Percentiles rank a stretch among this genome's conserved stretches.
Evolutionary conservation across 2,329 filamentous ascomycete species (phyloP).

Genomic region (Cladosporium halotolerans): DNA sequence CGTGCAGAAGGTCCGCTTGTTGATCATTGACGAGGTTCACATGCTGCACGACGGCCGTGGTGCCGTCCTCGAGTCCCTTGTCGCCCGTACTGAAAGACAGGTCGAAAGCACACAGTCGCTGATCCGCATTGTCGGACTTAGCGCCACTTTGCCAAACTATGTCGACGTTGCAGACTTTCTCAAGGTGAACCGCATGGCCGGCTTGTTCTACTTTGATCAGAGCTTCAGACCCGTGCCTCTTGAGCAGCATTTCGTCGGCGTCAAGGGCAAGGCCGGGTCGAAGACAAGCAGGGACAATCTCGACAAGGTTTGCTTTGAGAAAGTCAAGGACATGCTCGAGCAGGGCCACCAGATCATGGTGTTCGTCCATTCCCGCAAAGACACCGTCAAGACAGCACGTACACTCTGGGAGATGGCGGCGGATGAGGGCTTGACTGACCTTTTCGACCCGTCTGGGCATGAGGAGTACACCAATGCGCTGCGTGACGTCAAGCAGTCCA

Average conservation of each 20-base stretch:
- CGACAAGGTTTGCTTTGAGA: constrained; percentile 82
- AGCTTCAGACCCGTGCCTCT: constrained; percentile 94
- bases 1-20: constrained; percentile 89
- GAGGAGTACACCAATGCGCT: constrained; percentile 74
- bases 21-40: constrained; percentile 98
- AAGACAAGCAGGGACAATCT: constrained; percentile 83
- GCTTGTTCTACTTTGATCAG: constrained; percentile 92
- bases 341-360: constrained; percentile 97
- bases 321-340: constrained; percentile 88
- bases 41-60: constrained; percentile 98
- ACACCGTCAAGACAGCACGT: constrained; percentile 82
- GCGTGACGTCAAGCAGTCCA: constrained; percentile 77
- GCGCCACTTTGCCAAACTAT: constrained; percentile 93
- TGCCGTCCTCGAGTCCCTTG: constrained; percentile 90
- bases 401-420: constrained; percentile 80
- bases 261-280: constrained; percentile 80
- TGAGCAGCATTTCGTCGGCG: constrained; percentile 94
- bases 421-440: constrained; percentile 69
- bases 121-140: constrained; percentile 92
- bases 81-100: constrained; percentile 88
- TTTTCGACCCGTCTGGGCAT: constrained; percentile 76
- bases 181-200: constrained; percentile 87
- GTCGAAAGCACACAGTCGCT: constrained; percentile 97
- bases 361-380: constrained; percentile 93
- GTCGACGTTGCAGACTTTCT: constrained; percentile 95